Evolutionary conservation across 768 basidiomycete genomes (phyloP), one percentile per base, ranked within the genome.

Genomic region (Russula sp.): DNA sequence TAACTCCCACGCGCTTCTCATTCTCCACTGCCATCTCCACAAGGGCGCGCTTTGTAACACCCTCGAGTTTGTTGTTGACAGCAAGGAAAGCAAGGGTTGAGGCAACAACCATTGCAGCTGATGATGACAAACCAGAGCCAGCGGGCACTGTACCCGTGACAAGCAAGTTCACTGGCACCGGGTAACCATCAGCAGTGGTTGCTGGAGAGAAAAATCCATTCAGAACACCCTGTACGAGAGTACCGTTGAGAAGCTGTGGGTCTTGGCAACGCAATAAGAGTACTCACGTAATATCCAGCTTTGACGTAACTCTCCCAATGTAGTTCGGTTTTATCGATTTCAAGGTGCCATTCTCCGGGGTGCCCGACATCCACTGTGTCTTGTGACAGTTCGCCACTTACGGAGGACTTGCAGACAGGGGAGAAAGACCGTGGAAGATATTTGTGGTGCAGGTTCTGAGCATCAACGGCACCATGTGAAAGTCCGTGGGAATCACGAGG

Each of bases 301-400:
- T 93, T 92, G 69, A 94, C 84, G 72, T 92, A 94, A 70, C 87
- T 91, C 70, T 91, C 89, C 92, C 91, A 94, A 55, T 87, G 76
- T 40, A 91, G 74, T 66, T 85, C 80, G 40, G 79, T 77, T 39
- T 80, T 86, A 69, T 87, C 80, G 65, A 92, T 92, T 54, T 87
- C 88, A 14, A 94, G 75, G 66, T 86, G 78, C 92, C 92, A 93
- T 20, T 75, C 73, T 65, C 81, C 79, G 14, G 74, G 74, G 63
- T 75, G 75, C 18, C 80, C 79, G 13, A 74, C 74, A 63, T 75
- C 76, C 18, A 77, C 79, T 3, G 66, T 71, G 48, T 78, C 72
- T 0, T 59, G 0, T 71, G 70, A 27, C 70, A 65, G 0, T 79
- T 76, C n/a, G 76, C 66, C 72, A 67, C 72, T 66, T 48, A 9